Base-by-base conservation (phyloP, 108 stramenopile genomes). In the Nitzschia palea region DNA sequence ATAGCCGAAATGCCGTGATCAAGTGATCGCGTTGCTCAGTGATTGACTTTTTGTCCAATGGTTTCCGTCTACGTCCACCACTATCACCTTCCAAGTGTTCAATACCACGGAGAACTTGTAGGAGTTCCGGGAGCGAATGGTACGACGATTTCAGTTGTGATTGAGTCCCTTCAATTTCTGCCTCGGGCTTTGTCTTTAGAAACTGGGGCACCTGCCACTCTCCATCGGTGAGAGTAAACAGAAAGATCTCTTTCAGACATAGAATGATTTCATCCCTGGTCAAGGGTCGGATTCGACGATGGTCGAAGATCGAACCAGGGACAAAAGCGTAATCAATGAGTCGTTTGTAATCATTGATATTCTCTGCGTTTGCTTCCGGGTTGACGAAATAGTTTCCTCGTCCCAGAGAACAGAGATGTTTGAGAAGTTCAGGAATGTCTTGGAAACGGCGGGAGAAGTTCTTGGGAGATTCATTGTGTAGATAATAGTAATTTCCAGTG, bases 1-100 rank as follows among this genome's bases (percentile, higher is more conserved):
- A 60, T 18, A 60, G 23, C 3, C 59, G 59, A 15, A 60, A 60
- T 8, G 59, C 59, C 59, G 43, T 42, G 12, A 26, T 25, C 40
- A 40, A 43, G 17, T 60, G 14, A 20, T 60, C 59, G 22, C 20
- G 14, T 34, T 56, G 22, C 17, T 34, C 33, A 32, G 15, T 12
- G 6, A 12, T 14, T 32, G 12, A 1, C 40, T 60, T 60, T 15
- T 17, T 12, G 36, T 48, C 47, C 17, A 42, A 0, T 25, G 4
- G 5, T 32, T 55, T 26, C 17, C 59, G 36, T 12, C 31, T 37
- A 20, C 59, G 23, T 14, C 40, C 15, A 2, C n/a, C 5, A 26
- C 15, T 4, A 28, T 42, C 22, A 1, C 59, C 36, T 42, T 40
- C 3, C 59, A 60, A 23, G 37, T 60, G 8, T 1, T 37, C 37